These are phyloP conservation scores for Annona squamosa DNA, from an alignment of 164 flowering plant genomes.

Conservation along the genomic window DNA sequence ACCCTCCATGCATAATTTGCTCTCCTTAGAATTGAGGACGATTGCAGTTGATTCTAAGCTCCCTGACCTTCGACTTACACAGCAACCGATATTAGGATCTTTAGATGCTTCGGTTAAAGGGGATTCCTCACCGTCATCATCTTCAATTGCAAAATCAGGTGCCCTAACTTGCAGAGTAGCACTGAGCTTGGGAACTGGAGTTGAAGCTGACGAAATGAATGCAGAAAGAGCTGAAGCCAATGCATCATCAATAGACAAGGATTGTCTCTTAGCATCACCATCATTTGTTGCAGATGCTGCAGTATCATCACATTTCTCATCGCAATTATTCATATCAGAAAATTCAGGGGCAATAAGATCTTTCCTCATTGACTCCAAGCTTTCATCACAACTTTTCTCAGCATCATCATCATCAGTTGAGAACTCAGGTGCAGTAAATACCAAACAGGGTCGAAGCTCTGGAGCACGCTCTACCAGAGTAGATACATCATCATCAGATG, in stretches of 20 bases:
- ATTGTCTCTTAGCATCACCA: constrained; percentile 16
- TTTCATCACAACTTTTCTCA: constrained; percentile 6
- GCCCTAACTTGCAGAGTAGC: constrained; percentile 26
- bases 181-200: constrained; percentile 14
- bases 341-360: constrained; percentile 51
- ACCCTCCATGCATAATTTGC: constrained; percentile 2
- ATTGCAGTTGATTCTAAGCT: neutral
- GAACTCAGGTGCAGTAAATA: constrained; percentile 59
- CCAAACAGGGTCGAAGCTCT: constrained; percentile 32
- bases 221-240: constrained; percentile 74
- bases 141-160: constrained; percentile 38
- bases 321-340: constrained; percentile 12
- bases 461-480: constrained; percentile 11
- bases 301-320: constrained; percentile 12
- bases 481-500: constrained; percentile 18
- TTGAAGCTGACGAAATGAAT: constrained; percentile 35
- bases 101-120: constrained; percentile 9
- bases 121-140: constrained; percentile 14
- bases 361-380: neutral
- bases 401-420: constrained; percentile 36
- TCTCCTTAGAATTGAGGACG: constrained; percentile 3
- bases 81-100: neutral
- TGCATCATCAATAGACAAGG: constrained; percentile 69
- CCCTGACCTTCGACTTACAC: constrained; percentile 10
- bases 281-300: constrained; percentile 15